Evolutionary conservation across 352 stramenopile genomes (phyloP), one percentile per base, ranked within the genome.

Genomic region (Globisporangium nunn): DNA sequence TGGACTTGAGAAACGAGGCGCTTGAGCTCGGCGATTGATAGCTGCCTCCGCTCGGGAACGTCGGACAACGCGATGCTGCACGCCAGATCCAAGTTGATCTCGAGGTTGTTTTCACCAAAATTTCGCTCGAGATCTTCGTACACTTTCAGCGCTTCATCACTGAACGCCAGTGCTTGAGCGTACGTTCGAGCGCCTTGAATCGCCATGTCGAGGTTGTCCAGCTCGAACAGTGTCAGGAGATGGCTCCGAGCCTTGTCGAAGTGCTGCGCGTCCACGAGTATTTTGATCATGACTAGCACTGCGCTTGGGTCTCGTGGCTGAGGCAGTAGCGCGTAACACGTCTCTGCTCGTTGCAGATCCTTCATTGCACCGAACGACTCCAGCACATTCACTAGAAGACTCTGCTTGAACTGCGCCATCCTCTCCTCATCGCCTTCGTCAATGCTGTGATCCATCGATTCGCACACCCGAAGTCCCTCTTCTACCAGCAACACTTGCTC

Each of bases 31-130:
- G 46, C 35, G 29, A 87, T 77, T 0, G 77, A 72, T 52, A 71
- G 57, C 23, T 35, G 47, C 41, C 58, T 57, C 46, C 63, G 58
- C 58, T 71, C 52, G 10, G 52, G 40, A 63, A 61, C 37, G 40
- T 64, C 44, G 60, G 75, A 67, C 59, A 63, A 47, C 59, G 74
- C 74, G 5, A 90, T 64, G 50, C 62, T 67, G 41, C 74, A 88
- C n/a, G 75, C 79, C 14, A 92, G 61, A 54, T 90, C 82, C 31
- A 90, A 47, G 49, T 72, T 75, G 43, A 93, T 88, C 30, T 77
- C 63, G 29, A 87, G 56, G 18, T 64, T 59, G 29, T 72, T 56
- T 57, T 85, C 76, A 4, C 75, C 78, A 33, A 85, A 88, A 37
- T 84, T 77, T 43, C 71, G 63, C n/a, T 79, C 64, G 6, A 93